Evolutionary conservation across 306 rosid species (phyloP), one percentile per base, ranked within the genome.

Genomic region (Gillenia trifoliata): DNA sequence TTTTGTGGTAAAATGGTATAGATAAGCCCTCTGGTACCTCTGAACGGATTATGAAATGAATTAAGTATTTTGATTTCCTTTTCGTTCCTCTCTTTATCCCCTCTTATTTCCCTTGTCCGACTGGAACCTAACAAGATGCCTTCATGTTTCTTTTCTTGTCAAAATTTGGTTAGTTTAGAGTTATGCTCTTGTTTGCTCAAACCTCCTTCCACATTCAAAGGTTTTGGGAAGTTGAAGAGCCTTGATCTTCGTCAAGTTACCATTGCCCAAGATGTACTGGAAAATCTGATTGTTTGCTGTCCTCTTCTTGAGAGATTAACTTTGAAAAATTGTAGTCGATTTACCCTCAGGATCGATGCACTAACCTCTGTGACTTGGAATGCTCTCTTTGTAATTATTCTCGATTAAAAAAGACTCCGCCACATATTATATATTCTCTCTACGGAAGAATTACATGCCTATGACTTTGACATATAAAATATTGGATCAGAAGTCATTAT

Each of bases 131-230:
- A 82, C 77, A 81, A 60, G 76, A 72, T 85, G 36, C 88, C 87
- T 31, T 81, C 91, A 0, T 72, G 83, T 66, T 67, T 89, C 54
- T 89, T 86, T 75, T 12, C 67, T 73, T 89, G 91, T 75, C 86
- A 86, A 66, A 68, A 80, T 68, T 60, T 89, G 76, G 33, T 5
- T 62, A 80, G 76, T 70, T 75, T 89, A 62, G 90, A 84, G 66
- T 75, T 89, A 38, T 86, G 76, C 66, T 77, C 72, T 25, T 89
- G 93, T 64, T 69, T 70, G 76, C 82, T 89, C 57, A 81, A 75
- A 66, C 88, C 38, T 34, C 38, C 38, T 34, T 2, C 38, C 38
- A 34, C 8, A 6, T 34, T 34, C 38, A 34, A 34, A 6, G 38
- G 10, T n/a, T 34, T 34, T 34, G 38, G 38, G 9, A 34, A 34